Evolutionary conservation across 2,329 filamentous ascomycete species (phyloP), one percentile per base, ranked within the genome.

Genomic region (Clarireedia monteithiana): DNA sequence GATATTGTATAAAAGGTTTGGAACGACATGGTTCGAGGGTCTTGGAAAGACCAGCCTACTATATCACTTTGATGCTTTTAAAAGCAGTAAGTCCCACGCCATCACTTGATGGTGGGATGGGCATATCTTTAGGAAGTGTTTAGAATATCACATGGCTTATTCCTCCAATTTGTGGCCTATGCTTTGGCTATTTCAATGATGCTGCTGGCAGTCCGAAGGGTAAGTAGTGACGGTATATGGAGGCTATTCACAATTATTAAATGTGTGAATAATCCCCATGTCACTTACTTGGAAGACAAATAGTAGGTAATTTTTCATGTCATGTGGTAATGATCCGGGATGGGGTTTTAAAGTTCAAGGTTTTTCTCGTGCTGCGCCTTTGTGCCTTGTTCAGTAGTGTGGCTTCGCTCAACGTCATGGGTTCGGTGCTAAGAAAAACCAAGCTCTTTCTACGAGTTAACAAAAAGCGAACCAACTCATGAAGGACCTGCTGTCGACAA

Each of bases 1-100:
- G 23, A 40, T 42, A 50, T 50, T 58, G 56, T 58, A 58, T 58
- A 58, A 50, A 34, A 48, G 36, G 38, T n/a, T 48, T 44, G 30
- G 45, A 45, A 34, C 39, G 46, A 50, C 26, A 27, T 55, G 15
- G 30, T 24, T 47, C 24, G 24, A 45, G 24, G 27, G n/a, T 39
- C 44, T 50, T 27, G 47, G 17, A 54, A 26, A 53, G 46, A 49
- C 17, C 23, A 12, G 34, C 15, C 45, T 36, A 39, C 23, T 24
- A 49, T 39, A 42, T 53, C 23, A 42, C 17, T 49, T 54, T 54
- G 42, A 17, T 42, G 45, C 38, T 54, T 54, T 48, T 30, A 54
- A 40, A 48, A 24, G 42, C 52, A 49, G 23, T 14, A 54, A 36
- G 48, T 30, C 50, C 12, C 17, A 39, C 15, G 50, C 27, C 42